Evolutionary conservation across 2,329 filamentous ascomycete species (phyloP), one percentile per base, ranked within the genome.

Genomic region (Chaetoscypha palmicola): DNA sequence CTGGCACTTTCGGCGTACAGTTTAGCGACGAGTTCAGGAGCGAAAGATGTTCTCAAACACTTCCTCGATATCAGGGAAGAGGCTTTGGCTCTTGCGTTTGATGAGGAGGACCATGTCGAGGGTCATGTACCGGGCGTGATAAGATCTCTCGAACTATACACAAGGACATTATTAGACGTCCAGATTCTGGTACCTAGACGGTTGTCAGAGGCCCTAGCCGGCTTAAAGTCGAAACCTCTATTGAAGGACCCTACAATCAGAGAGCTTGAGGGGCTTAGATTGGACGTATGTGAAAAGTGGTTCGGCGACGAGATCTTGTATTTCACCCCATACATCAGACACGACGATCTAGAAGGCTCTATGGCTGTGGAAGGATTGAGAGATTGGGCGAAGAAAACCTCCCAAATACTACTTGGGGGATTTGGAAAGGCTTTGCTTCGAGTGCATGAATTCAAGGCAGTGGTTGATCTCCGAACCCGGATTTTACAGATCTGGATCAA

Each of bases 281-380:
- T 96, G 20, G 88, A 95, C 58, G 67, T 92, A 8, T 80, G 87
- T 57, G 79, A 82, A 51, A 74, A 74, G 16, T 94, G 89, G 85
- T 85, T 92, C 50, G 76, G 84, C 14, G 80, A 89, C 5, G 87
- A 94, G 48, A 85, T 95, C 32, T 78, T 77, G 36, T 84, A 83
- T 52, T 96, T 94, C 60, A 91, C 81, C 1, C 90, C 90, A 0
- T 95, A 88, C 67, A 85, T 94, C 26, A 80, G 86, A 22, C 81
- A 94, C 55, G 86, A 90, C 52, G 85, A 92, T 52, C 64, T 86
- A 3, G 75, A 80, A 19, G 77, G 74, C 16, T 65, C 69, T 19
- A 73, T 79, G 48, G 76, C 77, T 1, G 71, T 73, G 32, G 73
- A 77, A 2, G 77, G 77, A 62, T 70, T 87, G 11, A 72, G 71